Base-by-base conservation (phyloP, 2,329 filamentous ascomycete genomes). In the Pezicula carpinea region DNA sequence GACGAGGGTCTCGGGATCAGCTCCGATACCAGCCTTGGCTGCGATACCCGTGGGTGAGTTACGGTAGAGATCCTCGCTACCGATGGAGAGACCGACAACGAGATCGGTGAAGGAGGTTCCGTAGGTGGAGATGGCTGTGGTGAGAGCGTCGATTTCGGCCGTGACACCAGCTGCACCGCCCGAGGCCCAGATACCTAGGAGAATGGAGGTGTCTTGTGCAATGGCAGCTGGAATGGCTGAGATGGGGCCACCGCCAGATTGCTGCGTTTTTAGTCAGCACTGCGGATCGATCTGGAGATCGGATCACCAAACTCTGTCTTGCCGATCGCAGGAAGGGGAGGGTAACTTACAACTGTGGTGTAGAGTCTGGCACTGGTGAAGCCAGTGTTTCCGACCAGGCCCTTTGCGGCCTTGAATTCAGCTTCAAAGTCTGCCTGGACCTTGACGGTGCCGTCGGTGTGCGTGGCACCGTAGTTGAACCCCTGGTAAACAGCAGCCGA, bases 1-100 rank as follows among this genome's bases (percentile, higher is more conserved):
- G 59, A 81, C 76, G 33, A 95, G 70, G 10, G 71, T 73, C 33
- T 73, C 69, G 5, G 89, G 85, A 41, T 75, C 67, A 34, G 77
- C 72, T 54, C 89, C 89, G 32, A 77, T 65, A 47, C 82, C 79
- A 32, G 81, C 79, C 1, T 79, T 68, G 60, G 81, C 80, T 43
- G 72, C 67, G 51, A 84, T 77, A 47, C 87, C 88, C 8, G 76
- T 83, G n/a, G 79, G 76, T 0, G 87, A 87, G 67, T 77, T 79
- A 61, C 88, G 85, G 76, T 93, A 93, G 36, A 93, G 76, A 65
- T 96, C 90, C 74, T 96, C 90, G 55, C 79, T 87, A 52, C 90
- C 90, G 44, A 95, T 81, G 0, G 88, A 91, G 68, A 95, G 92
- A 65, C 88, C 90, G 47, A 82, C 84, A 36, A 95, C 81, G 15